These are phyloP conservation scores for Lineolata rhizophorae DNA, from an alignment of 495 filamentous ascomycete genomes.

Conservation along the genomic window DNA sequence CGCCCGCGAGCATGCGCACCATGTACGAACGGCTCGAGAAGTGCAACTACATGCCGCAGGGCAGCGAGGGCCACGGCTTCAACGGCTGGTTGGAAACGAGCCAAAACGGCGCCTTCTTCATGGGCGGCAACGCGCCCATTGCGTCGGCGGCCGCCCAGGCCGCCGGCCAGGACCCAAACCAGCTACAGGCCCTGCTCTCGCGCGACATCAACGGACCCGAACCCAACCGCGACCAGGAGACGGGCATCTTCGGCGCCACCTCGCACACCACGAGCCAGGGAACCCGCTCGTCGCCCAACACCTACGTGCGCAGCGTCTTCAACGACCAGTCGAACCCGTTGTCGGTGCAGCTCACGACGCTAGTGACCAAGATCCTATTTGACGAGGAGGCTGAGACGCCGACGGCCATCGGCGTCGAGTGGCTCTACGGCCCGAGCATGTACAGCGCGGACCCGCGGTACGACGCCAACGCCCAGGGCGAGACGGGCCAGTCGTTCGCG, in stretches of 20 bases:
- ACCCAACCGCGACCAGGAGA: too few species aligned
- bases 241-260: too few species aligned
- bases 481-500: conserved; percentile 34
- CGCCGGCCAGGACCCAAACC: conserved; percentile 25
- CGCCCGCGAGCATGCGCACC: conserved; percentile 23
- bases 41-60: conserved; percentile 26
- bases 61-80: conserved; percentile 29
- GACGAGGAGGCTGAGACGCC: conserved; percentile 22
- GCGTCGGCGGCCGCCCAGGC: conserved; percentile 28
- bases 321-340: conserved; percentile 25
- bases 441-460: conserved; percentile 37
- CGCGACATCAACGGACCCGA: too few species aligned
- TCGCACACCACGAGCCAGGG: too few species aligned
- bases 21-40: conserved; percentile 29
- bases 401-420: conserved; percentile 38
- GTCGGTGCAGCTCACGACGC: conserved; percentile 34
- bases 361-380: conserved; percentile 38
- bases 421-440: conserved; percentile 32
- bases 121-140: too few species aligned
- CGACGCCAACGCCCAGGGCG: conserved; percentile 23
- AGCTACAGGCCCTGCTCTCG: too few species aligned
- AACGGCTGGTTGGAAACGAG: conserved; percentile 33
- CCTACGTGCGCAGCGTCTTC: too few species aligned
- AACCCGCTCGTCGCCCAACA: too few species aligned
- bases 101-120: conserved; percentile 29